Base-by-base conservation (phyloP, 371 early-diverging fungal genomes). In the Apophysomyces ossiformis region DNA sequence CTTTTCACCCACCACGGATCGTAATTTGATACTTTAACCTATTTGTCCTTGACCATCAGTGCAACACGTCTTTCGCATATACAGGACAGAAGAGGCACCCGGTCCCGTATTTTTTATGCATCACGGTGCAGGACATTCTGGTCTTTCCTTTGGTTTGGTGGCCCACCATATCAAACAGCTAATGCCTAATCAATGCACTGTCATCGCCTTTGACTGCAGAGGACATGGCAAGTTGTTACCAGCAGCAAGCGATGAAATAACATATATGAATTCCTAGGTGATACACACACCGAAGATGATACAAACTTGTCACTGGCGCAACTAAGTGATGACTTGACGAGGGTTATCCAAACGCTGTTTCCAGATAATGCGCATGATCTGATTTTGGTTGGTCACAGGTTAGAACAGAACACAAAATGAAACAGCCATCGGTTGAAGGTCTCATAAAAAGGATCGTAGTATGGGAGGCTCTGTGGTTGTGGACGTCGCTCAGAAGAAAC, bases 391-490 rank as follows among this genome's bases (percentile, higher is more conserved):
- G 95, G 95, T 4, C 95, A 94, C 68, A 91, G 92, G 93, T 91
- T 45, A 12, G 8, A 18, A 44, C 5, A 39, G 45, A 35, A n/a
- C 1, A n/a, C 12, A 36, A 45, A 44, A 43, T 15, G 32, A 60
- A 45, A 60, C 18, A 37, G 61, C n/a, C 37, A 37, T 2, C 32
- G 32, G 32, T 26, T 26, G 21, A 7, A 37, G 37, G 16, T 39
- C 60, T 56, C 18, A 57, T n/a, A 46, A 26, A 46, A 13, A 12
- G 4, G 36, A 5, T 46, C 26, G 13, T 70, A 95, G 95, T 76
- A 91, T 96, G 92, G 97, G 97, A 37, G 97, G 95, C 5, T 86
- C 95, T 1, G 92, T 96, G 2, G 92, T 93, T 1, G 90, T 91
- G 0, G 87, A 94, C 69, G 91, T 87, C 8, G 92, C 92, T 0